Evolutionary conservation across 2,329 filamentous ascomycete species (phyloP).

Genomic region (Cyclaneusma minus): DNA sequence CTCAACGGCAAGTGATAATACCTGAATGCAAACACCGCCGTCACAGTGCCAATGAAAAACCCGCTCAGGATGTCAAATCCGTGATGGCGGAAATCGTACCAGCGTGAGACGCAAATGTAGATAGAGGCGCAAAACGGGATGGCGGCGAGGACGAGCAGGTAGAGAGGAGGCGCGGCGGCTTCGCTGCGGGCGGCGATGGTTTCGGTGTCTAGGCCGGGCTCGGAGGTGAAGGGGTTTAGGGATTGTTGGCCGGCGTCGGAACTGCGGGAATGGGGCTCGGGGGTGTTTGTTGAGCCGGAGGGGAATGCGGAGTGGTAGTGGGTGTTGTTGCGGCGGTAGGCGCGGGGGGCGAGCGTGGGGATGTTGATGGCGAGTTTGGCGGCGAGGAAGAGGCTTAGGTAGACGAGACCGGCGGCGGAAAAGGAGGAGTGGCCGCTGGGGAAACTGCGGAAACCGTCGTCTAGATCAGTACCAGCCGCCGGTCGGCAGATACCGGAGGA

Average conservation of each 20-base stretch:
- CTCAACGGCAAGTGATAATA: conserved; percentile 74
- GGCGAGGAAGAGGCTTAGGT: conserved; percentile 75
- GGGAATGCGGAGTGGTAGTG: conserved; percentile 53
- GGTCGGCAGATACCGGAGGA: conserved; percentile 62
- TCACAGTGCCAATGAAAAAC: conserved; percentile 58
- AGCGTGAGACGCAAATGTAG: conserved; percentile 75
- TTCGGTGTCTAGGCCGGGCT: conserved; percentile 12
- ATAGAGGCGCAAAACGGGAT: conserved; percentile 60
- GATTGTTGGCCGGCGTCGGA: conserved; percentile 7
- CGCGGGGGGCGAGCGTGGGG: conserved; percentile 44
- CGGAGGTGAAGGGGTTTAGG: conserved; percentile 2
- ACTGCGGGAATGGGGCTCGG: conserved; percentile 10
- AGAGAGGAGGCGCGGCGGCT: conserved; percentile 70
- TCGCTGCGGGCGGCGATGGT: conserved; percentile 47
- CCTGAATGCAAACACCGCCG: conserved; percentile 61
- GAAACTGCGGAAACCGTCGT: conserved; percentile 78
- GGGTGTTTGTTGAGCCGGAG: conserved; percentile 36
- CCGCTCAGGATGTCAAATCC: conserved; percentile 87
- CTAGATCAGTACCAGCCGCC: conserved; percentile 39
- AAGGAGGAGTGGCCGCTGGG: conserved; percentile 64
- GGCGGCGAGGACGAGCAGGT: conserved; percentile 54
- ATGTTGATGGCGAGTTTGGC: conserved; percentile 65
- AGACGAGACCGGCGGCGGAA: conserved; percentile 65
- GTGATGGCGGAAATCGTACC: conserved; percentile 78
- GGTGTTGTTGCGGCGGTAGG: conserved; percentile 30